These are phyloP conservation scores for Tricholoma furcatifolium DNA, from an alignment of 768 basidiomycete genomes.

Conservation along the genomic window DNA sequence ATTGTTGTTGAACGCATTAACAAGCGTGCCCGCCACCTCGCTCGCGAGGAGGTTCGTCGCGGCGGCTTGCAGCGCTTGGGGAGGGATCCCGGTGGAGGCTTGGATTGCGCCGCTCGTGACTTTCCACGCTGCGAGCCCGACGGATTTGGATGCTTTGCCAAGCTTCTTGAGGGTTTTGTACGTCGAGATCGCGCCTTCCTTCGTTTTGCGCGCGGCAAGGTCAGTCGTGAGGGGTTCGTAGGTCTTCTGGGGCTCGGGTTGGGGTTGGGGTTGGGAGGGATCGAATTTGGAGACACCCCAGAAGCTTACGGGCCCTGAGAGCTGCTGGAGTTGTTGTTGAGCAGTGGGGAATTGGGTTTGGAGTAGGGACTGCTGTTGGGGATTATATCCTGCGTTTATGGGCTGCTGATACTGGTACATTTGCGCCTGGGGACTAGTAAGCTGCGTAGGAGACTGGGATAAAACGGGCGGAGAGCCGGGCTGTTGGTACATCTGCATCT, in stretches of 20 bases:
- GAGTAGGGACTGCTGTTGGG: not conserved
- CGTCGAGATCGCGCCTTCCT: constrained; percentile 1
- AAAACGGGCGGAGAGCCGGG: not conserved
- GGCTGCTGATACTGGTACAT: not conserved
- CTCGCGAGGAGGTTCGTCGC: constrained; percentile 15
- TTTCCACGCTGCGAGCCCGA: constrained; percentile 15
- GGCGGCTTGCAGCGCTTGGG: not conserved
- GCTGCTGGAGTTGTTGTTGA: not conserved
- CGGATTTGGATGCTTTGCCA: constrained; percentile 4
- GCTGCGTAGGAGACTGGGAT: not conserved
- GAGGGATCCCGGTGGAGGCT: constrained; percentile 2
- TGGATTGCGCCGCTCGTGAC: constrained; percentile 13
- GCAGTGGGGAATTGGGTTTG: not conserved
- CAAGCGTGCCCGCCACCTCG: constrained; percentile 2
- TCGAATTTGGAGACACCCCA: constrained; percentile 5
- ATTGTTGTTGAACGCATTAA: constrained; percentile 13
- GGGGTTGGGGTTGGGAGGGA: not conserved
- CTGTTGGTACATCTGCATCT: not conserved
- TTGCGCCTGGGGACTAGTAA: not conserved
- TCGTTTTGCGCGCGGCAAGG: constrained; percentile 16
- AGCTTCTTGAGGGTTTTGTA: constrained; percentile 10
- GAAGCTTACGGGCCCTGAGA: not conserved
- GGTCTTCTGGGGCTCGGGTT: not conserved
- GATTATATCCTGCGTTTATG: not conserved
- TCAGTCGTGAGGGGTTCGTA: constrained; percentile 11